Base-by-base conservation (phyloP, 2,329 filamentous ascomycete genomes). In the Claviceps sp. region DNA sequence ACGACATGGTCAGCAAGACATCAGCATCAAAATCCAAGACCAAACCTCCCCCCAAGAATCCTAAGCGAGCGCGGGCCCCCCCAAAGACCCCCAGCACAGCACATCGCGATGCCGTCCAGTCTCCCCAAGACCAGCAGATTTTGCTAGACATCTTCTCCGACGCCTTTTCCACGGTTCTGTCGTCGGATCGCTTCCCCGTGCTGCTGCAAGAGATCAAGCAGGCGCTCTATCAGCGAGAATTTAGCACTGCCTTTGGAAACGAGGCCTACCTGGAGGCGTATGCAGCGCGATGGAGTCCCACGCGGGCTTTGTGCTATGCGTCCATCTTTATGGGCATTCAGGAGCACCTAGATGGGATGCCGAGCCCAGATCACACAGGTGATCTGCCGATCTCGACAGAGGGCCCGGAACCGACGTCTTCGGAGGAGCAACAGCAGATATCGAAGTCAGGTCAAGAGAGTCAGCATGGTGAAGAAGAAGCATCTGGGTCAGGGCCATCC, bases 251-350 rank as follows among this genome's bases (percentile, higher is more conserved):
- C 0, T 98, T 97, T 68, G 82, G 81, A 0, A 75, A 74, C 45
- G 75, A 80, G 51, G 80, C 85, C 45, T 78, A 84, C 59, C 75
- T 96, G 17, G 80, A 85, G 54, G 86, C 85, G 9, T 98, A 98
- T 71, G 88, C 88, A 8, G 79, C 88, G 50, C 74, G 93, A 59
- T 98, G 91, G 90, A 95, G 89, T 66, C 87, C 91, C 1, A 85
- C 86, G 50, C 76, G 93, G 50, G 86, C 89, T 0, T 70, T 97
- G 50, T 88, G 84, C 56, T 97, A 97, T 68, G 73, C 80, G n/a
- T 62, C 68, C 2, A 67, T 82, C n/a, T 65, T 84, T 39, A 53
- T 66, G 47, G 61, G 60, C 7, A 61, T 79, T 13, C 54, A 56
- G 9, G 53, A 56, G 1, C 58, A 73, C 29, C 55, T 74, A 2